Percentiles rank a stretch among this genome's conserved stretches.
These are phyloP conservation scores for Citropsis articulata DNA, from an alignment of 345 rosid genomes.

Conservation along the genomic window DNA sequence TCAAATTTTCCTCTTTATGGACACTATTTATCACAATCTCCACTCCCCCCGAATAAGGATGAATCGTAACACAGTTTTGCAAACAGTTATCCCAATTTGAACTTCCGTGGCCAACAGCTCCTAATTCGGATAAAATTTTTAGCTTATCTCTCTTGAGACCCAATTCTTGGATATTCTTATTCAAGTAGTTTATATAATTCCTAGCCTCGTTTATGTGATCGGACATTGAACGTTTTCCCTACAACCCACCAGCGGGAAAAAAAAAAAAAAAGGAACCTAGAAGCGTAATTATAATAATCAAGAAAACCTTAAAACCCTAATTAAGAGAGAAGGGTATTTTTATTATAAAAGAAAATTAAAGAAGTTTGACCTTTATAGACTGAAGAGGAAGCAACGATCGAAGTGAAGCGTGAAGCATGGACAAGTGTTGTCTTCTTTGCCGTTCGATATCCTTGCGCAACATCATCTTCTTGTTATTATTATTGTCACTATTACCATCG, in stretches of 20 bases:
- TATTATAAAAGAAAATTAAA: background rate
- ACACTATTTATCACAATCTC: slow-evolving; percentile 25
- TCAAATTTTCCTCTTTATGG: slow-evolving; percentile 17
- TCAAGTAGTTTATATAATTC: slow-evolving; percentile 34
- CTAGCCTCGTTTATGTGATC: slow-evolving; percentile 47
- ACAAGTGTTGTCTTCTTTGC: slow-evolving; percentile 45
- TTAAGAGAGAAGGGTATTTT: background rate
- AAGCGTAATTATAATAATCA: background rate
- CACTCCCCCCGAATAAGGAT: slow-evolving; percentile 22
- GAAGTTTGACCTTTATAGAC: slow-evolving; percentile 35
- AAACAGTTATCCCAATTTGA: background rate
- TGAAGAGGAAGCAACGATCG: slow-evolving; percentile 47
- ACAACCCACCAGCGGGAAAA: slow-evolving; percentile 15
- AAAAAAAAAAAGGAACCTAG: slow-evolving; percentile 17
- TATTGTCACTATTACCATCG: background rate
- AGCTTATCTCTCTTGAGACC: slow-evolving; percentile 37
- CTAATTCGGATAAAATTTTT: slow-evolving; percentile 1
- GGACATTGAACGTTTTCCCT: slow-evolving; percentile 52
- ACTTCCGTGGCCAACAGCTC: background rate
- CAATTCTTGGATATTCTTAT: slow-evolving; percentile 26
- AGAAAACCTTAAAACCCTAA: background rate
- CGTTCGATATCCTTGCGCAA: slow-evolving; percentile 43
- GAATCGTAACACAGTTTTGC: slow-evolving; percentile 15
- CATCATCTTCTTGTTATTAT: slow-evolving; percentile 22
- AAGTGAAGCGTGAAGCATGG: slow-evolving; percentile 37